Evolutionary conservation across 805 yeast genomes (phyloP), one percentile per base, ranked within the genome.

Genomic region (Candida silvicultrix): DNA sequence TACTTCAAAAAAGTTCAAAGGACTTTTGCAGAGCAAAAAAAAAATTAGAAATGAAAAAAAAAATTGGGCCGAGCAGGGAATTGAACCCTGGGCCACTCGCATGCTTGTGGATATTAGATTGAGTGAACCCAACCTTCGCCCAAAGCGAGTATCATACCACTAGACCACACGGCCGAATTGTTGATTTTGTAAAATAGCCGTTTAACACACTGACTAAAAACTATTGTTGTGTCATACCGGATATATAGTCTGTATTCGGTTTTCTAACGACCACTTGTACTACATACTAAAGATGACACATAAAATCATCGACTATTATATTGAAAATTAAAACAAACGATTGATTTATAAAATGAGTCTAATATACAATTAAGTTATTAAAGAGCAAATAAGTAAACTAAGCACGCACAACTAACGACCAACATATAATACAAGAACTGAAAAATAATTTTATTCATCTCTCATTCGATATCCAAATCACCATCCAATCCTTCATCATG

Each of bases 91-190:
- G 49, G 31, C 49, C 49, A 46, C 49, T 46, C 49, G 46, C 49
- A 43, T 46, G 44, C 46, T 46, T 46, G 38, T 40, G 41, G 38
- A 25, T 32, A 28, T 40, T 19, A 40, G 38, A n/a, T 15, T 42
- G 42, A 40, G 49, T 51, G 44, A 37, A 23, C 47, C 54, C 45
- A 37, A 37, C 45, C 51, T 53, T 55, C 58, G 55, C 63, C 63
- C 63, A 58, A 58, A 58, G 63, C 63, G 63, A 58, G 63, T 54
- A 58, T 58, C 63, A 58, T 58, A 58, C 63, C 59, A 58, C 63
- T 58, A 58, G 63, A 58, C 63, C 63, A 58, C 57, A 43, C 61
- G 59, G 63, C 63, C 63, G 44, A 42, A 43, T 49, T 44, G 39
- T 40, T 40, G 34, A 37, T 9, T 31, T 15, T 15, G 7, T 19